Evolutionary conservation across 2,329 filamentous ascomycete species (phyloP), one percentile per base, ranked within the genome.

Genomic region (Verticillium alfalfae): DNA sequence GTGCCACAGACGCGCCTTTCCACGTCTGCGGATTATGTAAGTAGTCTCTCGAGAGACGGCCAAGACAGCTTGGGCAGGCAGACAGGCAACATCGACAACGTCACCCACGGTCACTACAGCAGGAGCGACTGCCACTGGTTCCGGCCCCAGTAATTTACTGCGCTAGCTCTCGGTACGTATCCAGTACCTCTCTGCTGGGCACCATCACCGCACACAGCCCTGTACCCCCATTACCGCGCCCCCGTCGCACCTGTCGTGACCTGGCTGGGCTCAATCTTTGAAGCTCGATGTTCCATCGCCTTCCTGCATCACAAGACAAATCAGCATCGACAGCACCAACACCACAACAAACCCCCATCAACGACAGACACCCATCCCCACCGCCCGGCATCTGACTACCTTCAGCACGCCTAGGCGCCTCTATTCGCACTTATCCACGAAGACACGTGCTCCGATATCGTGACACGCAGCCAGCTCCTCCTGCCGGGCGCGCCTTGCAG

Each of bases 21-120:
- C 26, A 31, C 5, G 4, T 10, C 36, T 13, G 13, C 36, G 36
- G 36, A 37, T 37, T 37, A 37, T 37, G 36, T 37, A 37, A 37
- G 36, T 9, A 5, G 9, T 6, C 36, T 37, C 36, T 37, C 9
- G 13, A 9, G 18, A 41, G 41, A 37, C 57, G 54, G 57, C 60
- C 34, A 16, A 41, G 41, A 37, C 57, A 57, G 57, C 60, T 38
- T 34, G 59, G 52, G 15, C 45, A 52, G 45, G 18, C 45, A 49
- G 45, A 68, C 69, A 71, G 70, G 70, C 71, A 73, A 69, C 71
- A 72, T 73, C 69, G 71, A 71, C 69, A 73, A 71, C 71, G 71
- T 73, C 71, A 73, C 71, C 72, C 60, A 58, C 56, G 57, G 61
- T 49, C 45, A 26, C 60, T 64, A 18, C 18, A 52, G n/a, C 18